phyloP scores from a whole-genome alignment of 495 filamentous ascomycete genomes.

The Bryoglossum gracile region DNA sequence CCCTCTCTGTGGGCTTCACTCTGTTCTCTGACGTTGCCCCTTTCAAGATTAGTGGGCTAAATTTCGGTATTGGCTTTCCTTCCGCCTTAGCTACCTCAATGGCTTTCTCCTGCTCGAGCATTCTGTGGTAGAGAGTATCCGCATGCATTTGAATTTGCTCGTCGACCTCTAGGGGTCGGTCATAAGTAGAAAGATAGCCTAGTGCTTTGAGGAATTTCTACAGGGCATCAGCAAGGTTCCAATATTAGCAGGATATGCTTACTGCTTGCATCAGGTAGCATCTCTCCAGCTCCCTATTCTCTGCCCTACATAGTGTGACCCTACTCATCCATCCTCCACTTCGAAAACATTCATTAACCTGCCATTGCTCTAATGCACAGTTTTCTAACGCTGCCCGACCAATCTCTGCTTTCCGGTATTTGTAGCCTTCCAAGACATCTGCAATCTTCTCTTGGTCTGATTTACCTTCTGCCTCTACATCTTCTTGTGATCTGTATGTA shows the following conservation, averaged over 20 bases:
- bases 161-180: constrained; percentile 59
- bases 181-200: constrained; percentile 69
- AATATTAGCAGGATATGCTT: background rate
- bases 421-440: constrained; percentile 75
- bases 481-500: constrained; percentile 62
- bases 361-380: constrained; percentile 77
- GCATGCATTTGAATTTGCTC: constrained; percentile 95
- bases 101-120: constrained; percentile 68
- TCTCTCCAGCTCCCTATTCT: constrained; percentile 63
- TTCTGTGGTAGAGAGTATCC: constrained; percentile 77
- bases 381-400: constrained; percentile 85
- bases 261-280: constrained; percentile 82
- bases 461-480: constrained; percentile 55
- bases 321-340: constrained; percentile 50
- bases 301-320: constrained; percentile 64
- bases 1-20: constrained; percentile 3
- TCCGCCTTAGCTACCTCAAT: constrained; percentile 60
- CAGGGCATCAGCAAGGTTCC: constrained; percentile 1
- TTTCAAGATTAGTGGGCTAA: constrained; percentile 32
- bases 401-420: constrained; percentile 70
- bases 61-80: constrained; percentile 43
- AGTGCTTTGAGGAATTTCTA: constrained; percentile 82
- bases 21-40: constrained; percentile 6
- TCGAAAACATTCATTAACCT: constrained; percentile 67
- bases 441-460: constrained; percentile 65